Evolutionary conservation across 2,329 filamentous ascomycete genomes (phyloP).

Genomic region (Cladophialophora carrionii): DNA sequence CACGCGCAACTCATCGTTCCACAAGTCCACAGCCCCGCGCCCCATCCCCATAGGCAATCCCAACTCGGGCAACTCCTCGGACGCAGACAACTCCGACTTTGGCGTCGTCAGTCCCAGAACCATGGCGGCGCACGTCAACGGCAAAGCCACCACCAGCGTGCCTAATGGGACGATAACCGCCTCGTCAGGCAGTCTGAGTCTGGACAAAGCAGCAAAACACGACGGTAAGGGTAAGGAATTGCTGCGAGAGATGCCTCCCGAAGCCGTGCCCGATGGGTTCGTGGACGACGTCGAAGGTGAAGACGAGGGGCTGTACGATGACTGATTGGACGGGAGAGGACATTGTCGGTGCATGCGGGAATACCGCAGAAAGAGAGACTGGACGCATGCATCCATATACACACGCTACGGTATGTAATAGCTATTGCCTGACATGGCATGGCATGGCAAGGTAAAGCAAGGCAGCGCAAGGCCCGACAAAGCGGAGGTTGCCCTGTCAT

Average conservation of each 20-base stretch:
- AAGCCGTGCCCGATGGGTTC: conserved; percentile 40
- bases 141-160: conserved; percentile 34
- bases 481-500: too few relatives aligned
- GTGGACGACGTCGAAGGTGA: conserved; percentile 32
- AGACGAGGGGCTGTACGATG: conserved; percentile 35
- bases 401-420: too few relatives aligned
- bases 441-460: too few relatives aligned
- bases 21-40: conserved; percentile 21
- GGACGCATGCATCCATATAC: not conserved
- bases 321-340: conserved; percentile 6
- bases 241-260: not conserved
- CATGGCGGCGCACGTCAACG: conserved; percentile 40
- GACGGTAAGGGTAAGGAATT: conserved; percentile 43
- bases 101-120: conserved; percentile 35
- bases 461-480: too few relatives aligned
- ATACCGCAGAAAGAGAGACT: not conserved
- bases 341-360: not conserved
- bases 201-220: conserved; percentile 42
- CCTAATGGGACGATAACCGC: conserved; percentile 39
- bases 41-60: conserved; percentile 35
- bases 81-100: conserved; percentile 43
- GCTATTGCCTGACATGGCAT: too few relatives aligned
- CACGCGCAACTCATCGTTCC: not conserved
- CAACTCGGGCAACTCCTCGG: conserved; percentile 37
- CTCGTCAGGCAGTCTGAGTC: conserved; percentile 36